These are phyloP conservation scores for Didymella pomorum DNA, from an alignment of 2,329 filamentous ascomycete genomes.

Conservation along the genomic window DNA sequence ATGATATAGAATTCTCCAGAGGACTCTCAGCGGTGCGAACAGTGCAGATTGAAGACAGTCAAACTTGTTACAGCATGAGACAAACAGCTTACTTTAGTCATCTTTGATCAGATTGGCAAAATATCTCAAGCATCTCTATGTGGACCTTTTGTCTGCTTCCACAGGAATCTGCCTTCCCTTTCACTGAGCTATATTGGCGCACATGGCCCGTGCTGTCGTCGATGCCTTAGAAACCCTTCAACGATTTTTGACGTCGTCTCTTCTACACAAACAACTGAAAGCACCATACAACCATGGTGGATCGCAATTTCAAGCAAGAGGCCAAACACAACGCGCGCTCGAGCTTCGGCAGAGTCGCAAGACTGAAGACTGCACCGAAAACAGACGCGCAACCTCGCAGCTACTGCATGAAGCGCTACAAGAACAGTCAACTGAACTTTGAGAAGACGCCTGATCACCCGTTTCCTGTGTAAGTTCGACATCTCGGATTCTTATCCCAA, in stretches of 20 bases:
- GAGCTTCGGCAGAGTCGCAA: not conserved
- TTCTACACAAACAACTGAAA: not conserved
- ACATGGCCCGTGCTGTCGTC: not conserved
- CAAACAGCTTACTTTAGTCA: too few species aligned
- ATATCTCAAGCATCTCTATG: not conserved
- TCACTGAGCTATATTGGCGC: not conserved
- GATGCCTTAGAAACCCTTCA: not conserved
- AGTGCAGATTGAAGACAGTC: too few species aligned
- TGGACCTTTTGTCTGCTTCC: not conserved
- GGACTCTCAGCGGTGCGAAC: too few species aligned
- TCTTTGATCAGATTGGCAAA: not conserved
- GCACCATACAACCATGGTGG: not conserved
- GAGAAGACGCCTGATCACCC: constrained; percentile 1
- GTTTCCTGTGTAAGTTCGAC: not conserved
- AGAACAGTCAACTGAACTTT: not conserved
- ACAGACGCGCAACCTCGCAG: too few species aligned
- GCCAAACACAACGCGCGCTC: too few species aligned
- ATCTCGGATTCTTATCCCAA: not conserved
- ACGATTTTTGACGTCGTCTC: not conserved
- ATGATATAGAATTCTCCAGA: too few species aligned
- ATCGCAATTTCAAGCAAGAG: not conserved
- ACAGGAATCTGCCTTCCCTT: not conserved
- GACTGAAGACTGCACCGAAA: not conserved
- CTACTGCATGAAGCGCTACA: not conserved
- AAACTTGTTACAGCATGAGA: too few species aligned